phyloP scores from a whole-genome alignment of 129 eudicot genomes.

The Tanacetum coccineum region DNA sequence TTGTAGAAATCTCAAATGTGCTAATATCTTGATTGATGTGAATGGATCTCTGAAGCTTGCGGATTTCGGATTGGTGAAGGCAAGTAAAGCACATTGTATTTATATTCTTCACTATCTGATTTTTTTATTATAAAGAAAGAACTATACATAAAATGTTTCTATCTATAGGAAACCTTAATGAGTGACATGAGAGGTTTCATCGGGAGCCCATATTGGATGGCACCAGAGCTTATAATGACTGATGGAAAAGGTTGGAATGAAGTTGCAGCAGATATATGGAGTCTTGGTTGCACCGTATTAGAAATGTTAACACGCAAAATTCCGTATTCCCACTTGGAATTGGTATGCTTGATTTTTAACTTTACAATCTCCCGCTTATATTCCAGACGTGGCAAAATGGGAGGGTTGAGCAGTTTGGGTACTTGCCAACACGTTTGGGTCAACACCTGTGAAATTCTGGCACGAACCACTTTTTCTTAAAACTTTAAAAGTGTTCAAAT shows the following conservation, averaged over 20 bases:
- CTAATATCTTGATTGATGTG: conserved; percentile 60
- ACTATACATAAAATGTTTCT: background rate
- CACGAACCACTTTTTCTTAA: background rate
- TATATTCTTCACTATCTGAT: background rate
- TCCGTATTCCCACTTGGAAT: conserved; percentile 60
- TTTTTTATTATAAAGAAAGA: too few species aligned
- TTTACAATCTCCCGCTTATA: background rate
- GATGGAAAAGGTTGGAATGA: conserved; percentile 46
- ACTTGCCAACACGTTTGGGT: too few species aligned
- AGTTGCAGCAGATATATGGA: conserved; percentile 78
- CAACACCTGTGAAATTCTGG: too few species aligned
- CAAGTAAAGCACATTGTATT: background rate
- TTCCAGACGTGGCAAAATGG: too few species aligned
- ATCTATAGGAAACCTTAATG: conserved; percentile 41
- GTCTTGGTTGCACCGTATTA: conserved; percentile 80
- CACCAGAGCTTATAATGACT: conserved; percentile 57
- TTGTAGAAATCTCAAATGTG: conserved; percentile 67
- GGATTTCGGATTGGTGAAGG: conserved; percentile 83
- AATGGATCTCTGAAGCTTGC: conserved; percentile 72
- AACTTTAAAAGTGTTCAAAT: too few species aligned
- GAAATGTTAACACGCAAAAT: conserved; percentile 66
- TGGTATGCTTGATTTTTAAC: conserved; percentile 31
- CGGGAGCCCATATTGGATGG: conserved; percentile 73
- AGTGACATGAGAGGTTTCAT: conserved; percentile 55
- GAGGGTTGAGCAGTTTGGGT: too few species aligned